Conservation (phyloP, 257 asterid species). For the Orobanche coerulescens region DNA sequence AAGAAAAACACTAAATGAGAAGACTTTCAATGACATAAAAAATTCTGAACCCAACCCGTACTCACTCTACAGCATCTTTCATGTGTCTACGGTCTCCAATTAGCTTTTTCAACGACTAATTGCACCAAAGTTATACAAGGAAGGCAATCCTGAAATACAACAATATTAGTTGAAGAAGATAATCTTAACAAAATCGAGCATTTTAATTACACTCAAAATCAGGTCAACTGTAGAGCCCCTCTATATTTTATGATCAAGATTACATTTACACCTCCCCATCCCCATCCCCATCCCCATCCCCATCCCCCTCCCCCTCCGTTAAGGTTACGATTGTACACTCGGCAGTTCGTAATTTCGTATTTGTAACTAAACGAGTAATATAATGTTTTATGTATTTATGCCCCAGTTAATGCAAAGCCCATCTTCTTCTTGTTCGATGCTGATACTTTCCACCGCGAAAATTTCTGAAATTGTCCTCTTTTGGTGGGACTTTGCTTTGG, state of each 20-base stretch:
- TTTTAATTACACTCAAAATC: slow-evolving; percentile 15
- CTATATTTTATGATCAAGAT: slow-evolving; percentile 44
- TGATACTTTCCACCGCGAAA: slow-evolving; percentile 29
- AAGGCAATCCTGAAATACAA: no score
- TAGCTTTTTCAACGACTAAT: slow-evolving; percentile 29
- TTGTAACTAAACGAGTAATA: not conserved
- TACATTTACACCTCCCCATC: slow-evolving; percentile 8
- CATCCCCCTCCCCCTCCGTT: slow-evolving; percentile 15
- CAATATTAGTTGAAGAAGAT: no score
- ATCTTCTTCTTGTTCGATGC: not conserved
- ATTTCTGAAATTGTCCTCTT: slow-evolving; percentile 55
- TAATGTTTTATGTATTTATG: slow-evolving; percentile 25
- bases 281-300: slow-evolving; percentile 12
- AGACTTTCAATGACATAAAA: no score
- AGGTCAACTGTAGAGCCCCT: not conserved
- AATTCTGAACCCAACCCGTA: no score
- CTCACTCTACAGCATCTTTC: no score
- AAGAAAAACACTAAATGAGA: no score
- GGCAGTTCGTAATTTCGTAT: slow-evolving; percentile 11
- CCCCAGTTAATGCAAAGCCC: slow-evolving; percentile 24
- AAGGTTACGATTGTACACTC: not conserved
- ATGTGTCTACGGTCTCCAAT: slow-evolving; percentile 9
- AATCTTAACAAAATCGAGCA: slow-evolving; percentile 19
- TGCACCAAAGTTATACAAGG: no score
- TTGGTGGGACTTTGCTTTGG: slow-evolving; percentile 33